Base-by-base conservation (phyloP, 2,329 filamentous ascomycete genomes). In the Fusarium guadeloupense region DNA sequence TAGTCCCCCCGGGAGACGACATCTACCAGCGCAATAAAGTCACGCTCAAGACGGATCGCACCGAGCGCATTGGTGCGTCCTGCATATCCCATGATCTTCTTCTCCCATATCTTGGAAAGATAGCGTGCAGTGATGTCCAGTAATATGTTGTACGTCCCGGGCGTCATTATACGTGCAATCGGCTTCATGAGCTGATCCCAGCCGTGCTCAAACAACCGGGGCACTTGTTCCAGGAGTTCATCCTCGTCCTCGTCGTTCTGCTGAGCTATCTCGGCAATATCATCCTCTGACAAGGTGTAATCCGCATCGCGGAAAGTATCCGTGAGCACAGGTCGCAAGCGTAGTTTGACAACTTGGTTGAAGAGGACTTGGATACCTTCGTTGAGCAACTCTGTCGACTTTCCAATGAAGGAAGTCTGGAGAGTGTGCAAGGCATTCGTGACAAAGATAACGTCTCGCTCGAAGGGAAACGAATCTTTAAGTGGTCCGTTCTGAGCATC, bases 271-370 rank as follows among this genome's bases (percentile, higher is more conserved):
- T 88, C 85, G 9, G 78, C 78, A 12, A 88, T 73, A 47, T 89
- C 86, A 35, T 87, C 83, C 58, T 88, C 84, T 1, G 82, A 82
- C 4, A 92, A 80, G 9, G 86, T 83, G 77, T 99, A 99, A 76
- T 97, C 93, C 19, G 91, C 86, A 69, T 98, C 94, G 37, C 93
- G 89, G 82, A 98, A 98, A 0, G 93, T 89, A 54, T 99, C 94
- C 16, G 87, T 85, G 10, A 99, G 82, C 4, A 97, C 88, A 0
- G 92, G 92, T 1, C 93, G 88, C 13, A 99, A 82, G 10, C 93
- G 91, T 3, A 88, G 86, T 72, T 94, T 94, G 68, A 97, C 84
- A 3, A 98, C 91, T 70, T 93, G 90, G 69, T 91, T 89, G 74
- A 96, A 96, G 38, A 97, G 84, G 6, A 96, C 93, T 66, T 90